These are phyloP conservation scores for Yarrowia sp. DNA, from an alignment of 805 yeast species.

Conservation along the genomic window DNA sequence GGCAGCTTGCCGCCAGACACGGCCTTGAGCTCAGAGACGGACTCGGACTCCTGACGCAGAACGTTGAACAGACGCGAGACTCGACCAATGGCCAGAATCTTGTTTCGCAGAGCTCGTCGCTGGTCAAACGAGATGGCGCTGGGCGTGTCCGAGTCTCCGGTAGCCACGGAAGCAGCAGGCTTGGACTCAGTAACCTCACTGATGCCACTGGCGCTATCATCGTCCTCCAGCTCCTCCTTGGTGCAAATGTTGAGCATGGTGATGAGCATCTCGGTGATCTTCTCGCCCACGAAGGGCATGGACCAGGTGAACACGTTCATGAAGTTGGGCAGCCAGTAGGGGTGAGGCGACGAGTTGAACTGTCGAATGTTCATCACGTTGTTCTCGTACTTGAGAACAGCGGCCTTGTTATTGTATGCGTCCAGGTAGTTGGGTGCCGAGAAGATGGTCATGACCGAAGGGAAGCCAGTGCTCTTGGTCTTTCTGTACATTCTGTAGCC, in stretches of 20 bases:
- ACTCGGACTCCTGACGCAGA: conserved; percentile 85
- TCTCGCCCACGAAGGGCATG: conserved; percentile 95
- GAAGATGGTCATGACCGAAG: conserved; percentile 79
- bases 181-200: conserved; percentile 10
- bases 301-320: conserved; percentile 99
- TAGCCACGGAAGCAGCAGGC: conserved; percentile 3
- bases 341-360: conserved; percentile 91
- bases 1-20: conserved; percentile 81
- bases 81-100: conserved; percentile 94
- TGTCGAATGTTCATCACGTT: conserved; percentile 95
- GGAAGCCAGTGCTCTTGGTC: conserved; percentile 55
- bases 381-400: conserved; percentile 86
- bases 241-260: conserved; percentile 92
- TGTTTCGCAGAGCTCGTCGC: conserved; percentile 71
- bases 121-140: conserved; percentile 35
- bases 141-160: conserved; percentile 8
- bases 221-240: conserved; percentile 89
- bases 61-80: conserved; percentile 91
- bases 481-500: conserved; percentile 90
- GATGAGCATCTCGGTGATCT: conserved; percentile 90
- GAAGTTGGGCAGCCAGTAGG: conserved; percentile 94
- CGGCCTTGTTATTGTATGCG: conserved; percentile 87
- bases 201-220: conserved; percentile 41
- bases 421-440: conserved; percentile 99
- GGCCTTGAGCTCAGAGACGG: conserved; percentile 77